Conservation (phyloP, 805 yeast genomes). For the Lipomyces yamanashiensis region DNA sequence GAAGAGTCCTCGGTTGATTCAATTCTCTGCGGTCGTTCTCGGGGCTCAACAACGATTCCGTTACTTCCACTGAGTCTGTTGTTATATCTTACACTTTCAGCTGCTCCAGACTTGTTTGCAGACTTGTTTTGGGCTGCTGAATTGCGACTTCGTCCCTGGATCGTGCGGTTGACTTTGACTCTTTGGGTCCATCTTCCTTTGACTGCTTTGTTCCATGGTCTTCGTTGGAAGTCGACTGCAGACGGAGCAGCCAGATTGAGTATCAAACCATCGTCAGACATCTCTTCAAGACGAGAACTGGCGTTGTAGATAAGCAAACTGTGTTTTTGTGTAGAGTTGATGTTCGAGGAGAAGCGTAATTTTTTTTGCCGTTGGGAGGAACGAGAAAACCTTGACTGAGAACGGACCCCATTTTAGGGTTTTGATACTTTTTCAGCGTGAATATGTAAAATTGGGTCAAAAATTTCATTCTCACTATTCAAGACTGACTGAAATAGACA, state of each 20-base stretch:
- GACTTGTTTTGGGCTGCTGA: constrained; percentile 1
- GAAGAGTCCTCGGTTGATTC: constrained; percentile 2
- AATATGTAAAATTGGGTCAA: constrained; percentile 1
- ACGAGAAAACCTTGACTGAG: constrained; percentile 4
- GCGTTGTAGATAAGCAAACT: too few species aligned
- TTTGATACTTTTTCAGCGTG: constrained; percentile 1
- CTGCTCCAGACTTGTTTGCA: background rate
- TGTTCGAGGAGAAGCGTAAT: background rate
- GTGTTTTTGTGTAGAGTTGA: background rate
- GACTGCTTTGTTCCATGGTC: constrained; percentile 43
- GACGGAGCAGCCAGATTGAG: constrained; percentile 69
- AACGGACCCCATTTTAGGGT: constrained; percentile 15
- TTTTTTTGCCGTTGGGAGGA: constrained; percentile 15
- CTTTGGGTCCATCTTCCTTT: constrained; percentile 89
- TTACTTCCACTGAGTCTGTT: constrained; percentile 28
- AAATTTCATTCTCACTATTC: background rate
- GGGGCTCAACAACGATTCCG: constrained; percentile 11
- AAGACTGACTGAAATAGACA: too few species aligned
- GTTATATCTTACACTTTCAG: background rate
- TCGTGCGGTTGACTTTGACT: constrained; percentile 58
- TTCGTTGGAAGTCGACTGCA: constrained; percentile 38
- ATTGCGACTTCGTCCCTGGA: constrained; percentile 23
- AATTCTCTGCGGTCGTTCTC: background rate
- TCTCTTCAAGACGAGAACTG: constrained; percentile 21
- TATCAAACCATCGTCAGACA: constrained; percentile 69